Evolutionary conservation across 805 yeast species (phyloP).

Genomic region (Hanseniaspora hatyaiensis): DNA sequence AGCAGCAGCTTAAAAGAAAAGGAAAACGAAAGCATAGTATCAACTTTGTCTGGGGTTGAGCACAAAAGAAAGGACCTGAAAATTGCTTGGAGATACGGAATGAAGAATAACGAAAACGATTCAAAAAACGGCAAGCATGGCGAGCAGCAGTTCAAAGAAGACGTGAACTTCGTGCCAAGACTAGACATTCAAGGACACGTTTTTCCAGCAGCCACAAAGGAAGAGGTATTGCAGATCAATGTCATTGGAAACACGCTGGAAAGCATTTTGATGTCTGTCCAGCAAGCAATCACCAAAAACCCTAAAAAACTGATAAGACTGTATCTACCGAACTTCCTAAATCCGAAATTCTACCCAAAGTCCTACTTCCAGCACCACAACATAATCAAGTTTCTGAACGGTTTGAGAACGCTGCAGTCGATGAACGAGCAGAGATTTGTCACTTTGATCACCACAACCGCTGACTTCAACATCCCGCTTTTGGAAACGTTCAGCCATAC

Average conservation of each 20-base stretch:
- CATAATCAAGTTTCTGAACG: conserved; percentile 50
- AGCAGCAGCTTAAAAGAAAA: background rate
- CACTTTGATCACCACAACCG: conserved; percentile 43
- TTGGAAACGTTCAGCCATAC: conserved; percentile 48
- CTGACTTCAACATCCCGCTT: conserved; percentile 46
- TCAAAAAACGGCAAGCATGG: conserved; percentile 20
- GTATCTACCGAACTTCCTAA: conserved; percentile 62
- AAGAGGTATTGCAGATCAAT: conserved; percentile 41
- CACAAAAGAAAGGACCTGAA: conserved; percentile 41
- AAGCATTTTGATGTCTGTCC: conserved; percentile 34
- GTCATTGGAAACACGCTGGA: conserved; percentile 22
- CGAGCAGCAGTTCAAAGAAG: conserved; percentile 23
- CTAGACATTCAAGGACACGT: conserved; percentile 69
- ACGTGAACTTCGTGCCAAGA: conserved; percentile 48
- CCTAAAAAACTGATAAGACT: conserved; percentile 47
- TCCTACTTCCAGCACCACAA: conserved; percentile 35
- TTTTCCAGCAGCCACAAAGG: conserved; percentile 50
- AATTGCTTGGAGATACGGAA: conserved; percentile 91
- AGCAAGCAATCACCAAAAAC: conserved; percentile 34
- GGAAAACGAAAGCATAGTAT: conserved; percentile 15
- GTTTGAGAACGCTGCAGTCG: conserved; percentile 43
- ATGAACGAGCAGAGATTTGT: conserved; percentile 35
- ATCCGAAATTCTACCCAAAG: conserved; percentile 64
- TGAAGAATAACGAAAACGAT: conserved; percentile 28
- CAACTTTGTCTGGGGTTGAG: conserved; percentile 18